phyloP scores from a whole-genome alignment of 164 flowering plant species.

The Chimonanthus praecox region DNA sequence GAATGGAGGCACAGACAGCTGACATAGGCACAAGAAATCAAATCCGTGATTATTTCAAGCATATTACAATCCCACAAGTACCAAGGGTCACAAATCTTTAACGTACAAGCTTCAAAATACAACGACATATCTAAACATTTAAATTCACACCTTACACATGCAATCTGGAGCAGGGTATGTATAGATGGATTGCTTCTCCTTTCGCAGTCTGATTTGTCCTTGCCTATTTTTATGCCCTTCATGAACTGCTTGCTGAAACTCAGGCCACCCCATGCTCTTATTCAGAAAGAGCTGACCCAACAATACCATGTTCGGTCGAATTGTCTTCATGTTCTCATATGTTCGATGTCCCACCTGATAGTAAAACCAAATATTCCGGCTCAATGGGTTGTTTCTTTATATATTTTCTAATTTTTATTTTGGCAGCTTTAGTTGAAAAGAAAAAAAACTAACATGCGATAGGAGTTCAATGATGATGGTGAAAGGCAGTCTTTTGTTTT shows the following conservation, averaged over 20 bases:
- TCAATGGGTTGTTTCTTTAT: not conserved
- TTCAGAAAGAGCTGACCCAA: slow-evolving; percentile 85
- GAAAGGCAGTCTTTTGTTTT: no score
- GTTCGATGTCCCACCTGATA: slow-evolving; percentile 87
- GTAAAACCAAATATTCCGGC: not conserved
- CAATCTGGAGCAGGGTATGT: slow-evolving; percentile 97
- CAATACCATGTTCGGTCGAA: slow-evolving; percentile 90
- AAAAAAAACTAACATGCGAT: no score
- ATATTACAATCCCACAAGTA: not conserved
- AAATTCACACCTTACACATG: slow-evolving; percentile 52
- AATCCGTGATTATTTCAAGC: not conserved
- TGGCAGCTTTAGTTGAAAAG: not conserved
- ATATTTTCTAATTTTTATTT: no score
- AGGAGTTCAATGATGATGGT: no score
- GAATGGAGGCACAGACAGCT: not conserved
- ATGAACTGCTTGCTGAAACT: slow-evolving; percentile 59
- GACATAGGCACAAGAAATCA: not conserved
- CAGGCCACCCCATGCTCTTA: slow-evolving; percentile 77
- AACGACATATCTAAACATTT: not conserved
- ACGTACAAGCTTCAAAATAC: not conserved
- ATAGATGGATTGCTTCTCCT: slow-evolving; percentile 72
- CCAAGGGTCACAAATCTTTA: not conserved
- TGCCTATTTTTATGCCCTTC: slow-evolving; percentile 79
- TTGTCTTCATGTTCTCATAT: slow-evolving; percentile 71
- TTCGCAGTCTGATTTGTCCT: slow-evolving; percentile 68